phyloP scores from a whole-genome alignment of 768 basidiomycete genomes.

The Baorangia bicolor region DNA sequence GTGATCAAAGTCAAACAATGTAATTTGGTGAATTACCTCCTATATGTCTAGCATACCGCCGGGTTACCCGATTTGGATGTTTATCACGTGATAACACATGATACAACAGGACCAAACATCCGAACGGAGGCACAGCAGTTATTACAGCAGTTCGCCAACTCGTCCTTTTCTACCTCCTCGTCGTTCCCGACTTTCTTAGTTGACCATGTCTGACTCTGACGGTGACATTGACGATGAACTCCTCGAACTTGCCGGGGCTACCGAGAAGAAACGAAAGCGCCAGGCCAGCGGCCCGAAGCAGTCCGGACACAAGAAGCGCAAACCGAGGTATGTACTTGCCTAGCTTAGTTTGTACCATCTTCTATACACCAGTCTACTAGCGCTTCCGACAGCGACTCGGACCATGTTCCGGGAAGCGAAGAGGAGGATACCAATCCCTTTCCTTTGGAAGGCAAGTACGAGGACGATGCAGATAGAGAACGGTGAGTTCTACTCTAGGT shows the following conservation, averaged over 20 bases:
- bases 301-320: conserved; percentile 62
- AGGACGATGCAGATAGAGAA: conserved; percentile 78
- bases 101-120: conserved; percentile 22
- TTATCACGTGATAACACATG: conserved; percentile 12
- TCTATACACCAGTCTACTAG: conserved; percentile 23
- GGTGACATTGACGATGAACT: conserved; percentile 67
- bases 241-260: conserved; percentile 74
- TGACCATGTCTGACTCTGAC: conserved; percentile 49
- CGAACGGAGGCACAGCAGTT: background rate
- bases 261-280: conserved; percentile 64
- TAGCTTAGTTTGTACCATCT: background rate
- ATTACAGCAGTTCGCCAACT: background rate
- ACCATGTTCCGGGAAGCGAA: conserved; percentile 62
- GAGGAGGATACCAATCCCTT: conserved; percentile 66
- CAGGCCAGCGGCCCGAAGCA: conserved; percentile 45
- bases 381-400: conserved; percentile 46
- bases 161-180: background rate
- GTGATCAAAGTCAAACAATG: background rate
- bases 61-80: conserved; percentile 6
- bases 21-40: background rate
- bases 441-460: conserved; percentile 89
- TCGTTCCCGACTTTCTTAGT: background rate
- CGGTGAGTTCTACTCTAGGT: conserved; percentile 53
- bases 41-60: conserved; percentile 5
- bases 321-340: conserved; percentile 57